Percentiles rank a stretch among this genome's conserved stretches.
Conservation (phyloP, 1,139 yeast genomes). For the Hyphopichia buzzinii region DNA sequence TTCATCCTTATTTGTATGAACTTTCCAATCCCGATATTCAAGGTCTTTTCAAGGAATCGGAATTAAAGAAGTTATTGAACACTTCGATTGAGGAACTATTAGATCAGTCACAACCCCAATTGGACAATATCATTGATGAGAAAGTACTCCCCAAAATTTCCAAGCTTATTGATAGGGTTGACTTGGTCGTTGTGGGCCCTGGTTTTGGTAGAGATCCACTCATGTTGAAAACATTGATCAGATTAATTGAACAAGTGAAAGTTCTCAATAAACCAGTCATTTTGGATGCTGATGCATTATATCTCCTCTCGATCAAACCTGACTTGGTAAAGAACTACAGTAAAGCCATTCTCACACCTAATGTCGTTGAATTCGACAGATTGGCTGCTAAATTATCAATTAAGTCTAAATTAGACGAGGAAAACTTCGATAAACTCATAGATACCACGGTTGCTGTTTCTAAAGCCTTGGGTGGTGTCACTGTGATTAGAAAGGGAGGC, state of each 20-base stretch:
- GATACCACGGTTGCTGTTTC: conserved; percentile 48
- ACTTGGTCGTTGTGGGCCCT: conserved; percentile 87
- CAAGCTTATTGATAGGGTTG: conserved; percentile 60
- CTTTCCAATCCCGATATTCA: conserved; percentile 19
- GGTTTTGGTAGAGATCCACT: conserved; percentile 83
- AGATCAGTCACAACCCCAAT: conserved; percentile 12
- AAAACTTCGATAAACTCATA: conserved; percentile 18
- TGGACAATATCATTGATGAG: conserved; percentile 34
- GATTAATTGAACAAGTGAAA: conserved; percentile 57
- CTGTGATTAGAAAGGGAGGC: conserved; percentile 71
- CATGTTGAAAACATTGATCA: conserved; percentile 60
- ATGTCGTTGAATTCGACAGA: conserved; percentile 79
- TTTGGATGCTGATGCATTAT: conserved; percentile 88
- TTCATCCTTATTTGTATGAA: conserved; percentile 77
- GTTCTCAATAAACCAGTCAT: conserved; percentile 61
- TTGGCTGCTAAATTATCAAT: conserved; percentile 47
- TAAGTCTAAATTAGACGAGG: conserved; percentile 25
- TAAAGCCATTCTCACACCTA: conserved; percentile 79
- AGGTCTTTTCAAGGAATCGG: conserved; percentile 12
- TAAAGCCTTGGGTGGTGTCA: conserved; percentile 55
- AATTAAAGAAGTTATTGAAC: conserved; percentile 13
- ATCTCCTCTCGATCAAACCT: conserved; percentile 56
- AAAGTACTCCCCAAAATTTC: conserved; percentile 55
- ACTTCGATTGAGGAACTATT: conserved; percentile 21
- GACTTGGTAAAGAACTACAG: conserved; percentile 47